Percentiles rank a stretch among this genome's conserved stretches.
Conservation (phyloP, 2,329 filamentous ascomycete genomes). For the Ophiostoma perfectum region DNA sequence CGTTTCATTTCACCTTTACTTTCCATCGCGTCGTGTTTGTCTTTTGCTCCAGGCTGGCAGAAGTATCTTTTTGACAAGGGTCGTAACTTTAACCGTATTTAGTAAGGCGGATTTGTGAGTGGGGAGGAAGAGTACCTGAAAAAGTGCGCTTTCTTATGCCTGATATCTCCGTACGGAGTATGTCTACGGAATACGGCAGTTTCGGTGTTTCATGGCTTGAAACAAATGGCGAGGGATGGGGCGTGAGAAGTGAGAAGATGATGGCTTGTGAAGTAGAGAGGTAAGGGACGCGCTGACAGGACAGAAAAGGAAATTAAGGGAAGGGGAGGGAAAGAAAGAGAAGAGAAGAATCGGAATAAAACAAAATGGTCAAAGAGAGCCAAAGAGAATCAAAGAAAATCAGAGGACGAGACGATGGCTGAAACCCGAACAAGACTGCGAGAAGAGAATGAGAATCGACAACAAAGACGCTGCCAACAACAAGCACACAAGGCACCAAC, state of each 20-base stretch:
- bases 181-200: slow-evolving; percentile 3
- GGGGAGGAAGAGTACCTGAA: too few species aligned
- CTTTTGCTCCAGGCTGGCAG: too few species aligned
- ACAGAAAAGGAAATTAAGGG: neutral
- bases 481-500: neutral
- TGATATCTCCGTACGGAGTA: neutral
- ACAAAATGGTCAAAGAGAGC: neutral
- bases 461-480: neutral
- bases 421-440: neutral
- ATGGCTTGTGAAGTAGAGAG: neutral
- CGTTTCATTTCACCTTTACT: too few species aligned
- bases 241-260: neutral
- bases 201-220: slow-evolving; percentile 5
- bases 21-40: too few species aligned
- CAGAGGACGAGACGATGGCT: neutral
- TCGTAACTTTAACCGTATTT: too few species aligned
- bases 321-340: neutral
- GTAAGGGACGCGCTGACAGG: slow-evolving; percentile 2
- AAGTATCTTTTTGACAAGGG: too few species aligned
- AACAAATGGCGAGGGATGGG: neutral
- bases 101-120: too few species aligned
- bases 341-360: neutral
- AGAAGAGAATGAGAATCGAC: neutral
- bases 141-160: too few species aligned
- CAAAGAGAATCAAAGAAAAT: neutral